Percentiles rank a stretch among this genome's conserved stretches.
phyloP scores from a whole-genome alignment of 2,329 filamentous ascomycete species.

The Paecilomyces sp. region DNA sequence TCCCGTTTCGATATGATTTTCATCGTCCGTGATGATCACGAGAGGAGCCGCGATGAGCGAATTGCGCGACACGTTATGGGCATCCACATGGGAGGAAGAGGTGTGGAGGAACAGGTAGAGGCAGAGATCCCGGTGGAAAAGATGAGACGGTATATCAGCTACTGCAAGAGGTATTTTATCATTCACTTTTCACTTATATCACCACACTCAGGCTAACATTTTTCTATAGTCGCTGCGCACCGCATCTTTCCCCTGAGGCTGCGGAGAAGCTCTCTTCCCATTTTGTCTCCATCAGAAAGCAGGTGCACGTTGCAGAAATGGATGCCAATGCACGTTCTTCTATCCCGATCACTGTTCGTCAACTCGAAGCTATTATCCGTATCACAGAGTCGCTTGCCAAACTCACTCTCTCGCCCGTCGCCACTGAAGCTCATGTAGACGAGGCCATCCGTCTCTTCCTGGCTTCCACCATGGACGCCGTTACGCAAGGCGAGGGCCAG shows the following conservation, averaged over 20 bases:
- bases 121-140: slow-evolving; percentile 91
- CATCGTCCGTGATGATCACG: slow-evolving; percentile 94
- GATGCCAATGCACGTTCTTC: slow-evolving; percentile 85
- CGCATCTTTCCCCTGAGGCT: slow-evolving; percentile 80
- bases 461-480: slow-evolving; percentile 94
- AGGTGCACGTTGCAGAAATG: slow-evolving; percentile 85
- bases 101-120: slow-evolving; percentile 72
- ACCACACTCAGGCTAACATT: slow-evolving; percentile 8
- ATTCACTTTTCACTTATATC: not conserved
- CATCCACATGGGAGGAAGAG: slow-evolving; percentile 87
- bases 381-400: slow-evolving; percentile 96
- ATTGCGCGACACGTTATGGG: slow-evolving; percentile 97
- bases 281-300: slow-evolving; percentile 90
- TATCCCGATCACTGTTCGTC: slow-evolving; percentile 95
- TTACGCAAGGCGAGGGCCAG: slow-evolving; percentile 78
- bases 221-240: slow-evolving; percentile 68
- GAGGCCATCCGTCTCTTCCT: slow-evolving; percentile 96
- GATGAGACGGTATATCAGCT: slow-evolving; percentile 95
- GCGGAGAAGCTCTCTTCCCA: slow-evolving; percentile 95
- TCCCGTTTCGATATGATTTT: slow-evolving; percentile 99
- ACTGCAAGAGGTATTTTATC: slow-evolving; percentile 76
- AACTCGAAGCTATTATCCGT: slow-evolving; percentile 93
- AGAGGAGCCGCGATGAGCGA: slow-evolving; percentile 77
- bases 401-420: slow-evolving; percentile 74
- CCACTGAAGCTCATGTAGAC: slow-evolving; percentile 86